Evolutionary conservation across 768 basidiomycete genomes (phyloP).

Genomic region (Antrodiella citrinella): DNA sequence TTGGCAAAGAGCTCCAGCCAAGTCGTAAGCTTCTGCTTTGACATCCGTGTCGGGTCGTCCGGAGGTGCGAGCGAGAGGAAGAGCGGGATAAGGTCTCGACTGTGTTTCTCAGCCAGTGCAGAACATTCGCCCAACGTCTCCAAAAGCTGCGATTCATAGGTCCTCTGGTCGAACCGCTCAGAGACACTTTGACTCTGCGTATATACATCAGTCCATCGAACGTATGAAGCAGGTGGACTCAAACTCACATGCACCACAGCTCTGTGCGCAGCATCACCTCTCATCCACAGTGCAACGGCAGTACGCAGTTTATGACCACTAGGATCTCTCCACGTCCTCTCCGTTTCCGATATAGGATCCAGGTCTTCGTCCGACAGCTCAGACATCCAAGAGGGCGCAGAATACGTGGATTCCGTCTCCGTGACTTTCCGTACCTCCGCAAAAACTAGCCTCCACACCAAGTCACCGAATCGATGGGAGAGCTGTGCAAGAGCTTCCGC

Average conservation of each 20-base stretch:
- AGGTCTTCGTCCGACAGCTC: conserved; percentile 18
- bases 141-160: conserved; percentile 81
- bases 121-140: conserved; percentile 59
- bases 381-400: conserved; percentile 20
- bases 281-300: conserved; percentile 42
- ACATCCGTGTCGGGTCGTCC: conserved; percentile 32
- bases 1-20: conserved; percentile 88
- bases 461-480: conserved; percentile 51
- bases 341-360: conserved; percentile 48
- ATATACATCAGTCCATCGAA: background rate
- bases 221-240: too few species aligned
- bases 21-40: conserved; percentile 53
- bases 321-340: conserved; percentile 72
- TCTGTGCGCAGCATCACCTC: conserved; percentile 19
- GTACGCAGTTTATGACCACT: conserved; percentile 53
- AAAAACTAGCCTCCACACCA: conserved; percentile 68
- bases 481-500: conserved; percentile 52
- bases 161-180: conserved; percentile 62
- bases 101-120: conserved; percentile 76
- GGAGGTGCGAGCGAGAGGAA: conserved; percentile 51
- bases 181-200: conserved; percentile 32
- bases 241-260: conserved; percentile 27
- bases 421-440: conserved; percentile 42
- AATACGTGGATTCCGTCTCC: background rate
- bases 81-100: conserved; percentile 76